Evolutionary conservation across 352 stramenopile species (phyloP).

Genomic region (Stephanocyclus meneghinianus): DNA sequence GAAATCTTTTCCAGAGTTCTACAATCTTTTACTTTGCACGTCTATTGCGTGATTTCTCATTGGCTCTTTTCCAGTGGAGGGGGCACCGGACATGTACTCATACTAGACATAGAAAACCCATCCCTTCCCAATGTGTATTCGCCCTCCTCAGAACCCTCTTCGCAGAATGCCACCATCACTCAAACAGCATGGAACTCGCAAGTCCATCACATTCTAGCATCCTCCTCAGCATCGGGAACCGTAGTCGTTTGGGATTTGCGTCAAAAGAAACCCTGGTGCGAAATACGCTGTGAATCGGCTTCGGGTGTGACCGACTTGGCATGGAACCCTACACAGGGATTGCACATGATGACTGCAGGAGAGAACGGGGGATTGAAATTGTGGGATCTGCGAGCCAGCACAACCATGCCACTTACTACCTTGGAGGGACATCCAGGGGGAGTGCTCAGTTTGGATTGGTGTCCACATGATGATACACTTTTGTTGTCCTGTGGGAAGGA

Average conservation of each 20-base stretch:
- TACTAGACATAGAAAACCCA: slow-evolving; percentile 1
- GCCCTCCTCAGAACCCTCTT: slow-evolving; percentile 25
- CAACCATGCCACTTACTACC: slow-evolving; percentile 93
- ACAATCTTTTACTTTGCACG: slow-evolving; percentile 92
- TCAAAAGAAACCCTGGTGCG: slow-evolving; percentile 97
- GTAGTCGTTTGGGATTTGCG: slow-evolving; percentile 97
- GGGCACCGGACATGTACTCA: neutral
- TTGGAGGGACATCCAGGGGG: slow-evolving; percentile 92
- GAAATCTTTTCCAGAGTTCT: slow-evolving; percentile 90
- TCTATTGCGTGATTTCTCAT: neutral
- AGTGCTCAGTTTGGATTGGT: slow-evolving; percentile 96
- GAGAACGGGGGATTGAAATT: slow-evolving; percentile 96
- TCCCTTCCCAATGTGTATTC: slow-evolving; percentile 49
- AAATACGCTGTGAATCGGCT: slow-evolving; percentile 85
- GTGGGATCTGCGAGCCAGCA: slow-evolving; percentile 97
- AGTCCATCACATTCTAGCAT: slow-evolving; percentile 97
- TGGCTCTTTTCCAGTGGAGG: slow-evolving; percentile 22
- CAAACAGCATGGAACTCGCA: slow-evolving; percentile 95
- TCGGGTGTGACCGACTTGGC: slow-evolving; percentile 89
- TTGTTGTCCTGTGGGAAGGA: slow-evolving; percentile 91
- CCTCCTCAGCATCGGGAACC: slow-evolving; percentile 90
- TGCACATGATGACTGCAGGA: slow-evolving; percentile 94
- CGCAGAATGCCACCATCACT: slow-evolving; percentile 80
- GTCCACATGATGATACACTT: slow-evolving; percentile 89
- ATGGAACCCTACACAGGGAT: slow-evolving; percentile 97